Evolutionary conservation across 2,329 filamentous ascomycete genomes (phyloP), one percentile per base, ranked within the genome.

Genomic region (Fusarium pseudoanthophilum): DNA sequence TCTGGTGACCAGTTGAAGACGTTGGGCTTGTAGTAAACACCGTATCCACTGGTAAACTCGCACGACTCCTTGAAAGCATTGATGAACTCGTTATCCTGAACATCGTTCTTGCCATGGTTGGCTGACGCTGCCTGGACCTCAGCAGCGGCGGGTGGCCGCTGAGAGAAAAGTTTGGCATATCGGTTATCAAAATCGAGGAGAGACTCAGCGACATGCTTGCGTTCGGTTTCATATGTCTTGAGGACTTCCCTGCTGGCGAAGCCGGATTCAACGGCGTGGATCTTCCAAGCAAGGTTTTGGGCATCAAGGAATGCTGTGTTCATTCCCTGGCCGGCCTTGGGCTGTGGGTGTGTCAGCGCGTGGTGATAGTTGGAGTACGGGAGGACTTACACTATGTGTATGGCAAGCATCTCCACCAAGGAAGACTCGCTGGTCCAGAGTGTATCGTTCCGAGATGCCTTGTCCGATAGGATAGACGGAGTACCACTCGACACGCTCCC

Each of bases 251-350:
- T 92, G 36, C 91, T 84, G 2, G 94, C 93, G 75, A 97, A 93
- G 18, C 94, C 94, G 32, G 88, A 87, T 80, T 97, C 95, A 15
- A 98, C 95, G 40, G 93, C 91, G 80, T 97, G 95, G 58, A 98
- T 93, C 85, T 98, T 98, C 95, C 95, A 98, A 13, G 95, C 95
- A 45, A 98, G 86, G 81, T 98, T 98, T 68, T 94, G 89, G 2
- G 94, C 94, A 75, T 95, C 92, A 58, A 93, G 85, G 83, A 94
- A 94, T 7, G 92, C 92, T 1, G 92, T 92, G 78, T 94, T 94
- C 92, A 94, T 94, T 36, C 92, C 92, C 81, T 94, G 92, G 3
- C 92, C 92, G 37, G 92, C 92, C 84, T 93, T 94, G 42, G 92
- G 92, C 88, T 90, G 77, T 87, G 85, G 26, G 57, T 53, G 82